Evolutionary conservation across 73 alveolate species (phyloP), one percentile per base, ranked within the genome.

Genomic region (Diophrys sp.): DNA sequence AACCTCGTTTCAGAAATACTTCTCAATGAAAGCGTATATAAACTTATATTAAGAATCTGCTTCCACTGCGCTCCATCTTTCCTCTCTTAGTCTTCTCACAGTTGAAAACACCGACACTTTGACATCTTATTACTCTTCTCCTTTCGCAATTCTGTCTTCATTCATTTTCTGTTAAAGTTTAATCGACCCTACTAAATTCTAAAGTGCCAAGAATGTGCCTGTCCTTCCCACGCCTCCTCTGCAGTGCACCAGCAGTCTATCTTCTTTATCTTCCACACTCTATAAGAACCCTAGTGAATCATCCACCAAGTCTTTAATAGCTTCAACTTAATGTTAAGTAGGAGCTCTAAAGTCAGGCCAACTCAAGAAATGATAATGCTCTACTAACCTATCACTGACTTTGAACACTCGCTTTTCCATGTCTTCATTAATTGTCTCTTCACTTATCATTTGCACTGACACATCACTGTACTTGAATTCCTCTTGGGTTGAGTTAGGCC

Each of bases 221-320:
- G 88, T 84, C 70, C 91, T 77, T 30, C 91, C 91, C 1, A 84
- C 83, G 0, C 91, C 91, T 0, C 87, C 91, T 62, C 91, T 84
- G 44, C 91, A 84, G 70, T 84, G 91, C 11, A 78, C 77, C 5
- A 84, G 33, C 0, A 84, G 31, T 56, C 70, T 76, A n/a, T n/a
- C n/a, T n/a, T n/a, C n/a, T n/a, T 0, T 71, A 27, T 29, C n/a
- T 30, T 18, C 24, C 31, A 1, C 5, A 1, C 23, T 31, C 18
- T 44, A 5, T 44, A 18, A 44, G 5, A 44, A 44, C 5, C n/a
- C 18, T 18, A 44, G 18, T 44, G 62, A 5, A 11, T 44, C 18
- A 44, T 44, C 62, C n/a, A 44, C 62, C 18, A 44, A 18, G n/a
- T 44, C 62, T 11, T 44, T 5, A 44, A 44, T 44, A 44, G 62